Conservation (phyloP, 371 early-diverging fungal species). For the Mucor plumbeus region DNA sequence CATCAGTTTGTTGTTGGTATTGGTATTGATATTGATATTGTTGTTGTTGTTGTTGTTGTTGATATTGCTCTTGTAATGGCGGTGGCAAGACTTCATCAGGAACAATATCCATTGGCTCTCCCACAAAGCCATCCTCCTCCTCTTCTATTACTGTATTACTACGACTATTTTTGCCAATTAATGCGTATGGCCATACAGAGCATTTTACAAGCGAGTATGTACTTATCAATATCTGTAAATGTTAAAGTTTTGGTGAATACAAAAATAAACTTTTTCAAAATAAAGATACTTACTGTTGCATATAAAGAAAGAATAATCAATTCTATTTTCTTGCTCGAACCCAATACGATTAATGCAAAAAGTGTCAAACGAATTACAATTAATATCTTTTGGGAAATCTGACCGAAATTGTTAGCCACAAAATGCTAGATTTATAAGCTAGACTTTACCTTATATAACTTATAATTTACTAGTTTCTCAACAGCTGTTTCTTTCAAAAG, state of each 20-base stretch:
- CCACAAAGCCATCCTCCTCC: not conserved
- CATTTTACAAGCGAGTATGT: not conserved
- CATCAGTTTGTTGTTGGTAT: not conserved
- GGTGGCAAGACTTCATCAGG: not conserved
- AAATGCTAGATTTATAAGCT: not conserved
- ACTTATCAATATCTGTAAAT: not conserved
- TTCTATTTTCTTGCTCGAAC: not conserved
- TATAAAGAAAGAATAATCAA: not conserved
- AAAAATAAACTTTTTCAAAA: not conserved
- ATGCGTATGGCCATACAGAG: not conserved
- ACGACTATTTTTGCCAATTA: not conserved
- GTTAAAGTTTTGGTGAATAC: too few relatives aligned
- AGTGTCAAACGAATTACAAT: not conserved
- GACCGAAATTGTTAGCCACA: not conserved
- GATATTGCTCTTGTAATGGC: not conserved
- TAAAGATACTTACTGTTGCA: not conserved
- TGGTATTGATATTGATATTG: not conserved
- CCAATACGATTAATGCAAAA: not conserved
- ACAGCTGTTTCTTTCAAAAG: not conserved
- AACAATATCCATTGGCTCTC: not conserved
- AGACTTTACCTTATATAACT: not conserved
- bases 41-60: not conserved
- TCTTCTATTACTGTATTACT: not conserved
- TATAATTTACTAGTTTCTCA: not conserved
- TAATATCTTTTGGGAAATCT: not conserved